These are phyloP conservation scores for Syncephalastrum racemosum DNA, from an alignment of 371 early-diverging fungal genomes.

Conservation along the genomic window DNA sequence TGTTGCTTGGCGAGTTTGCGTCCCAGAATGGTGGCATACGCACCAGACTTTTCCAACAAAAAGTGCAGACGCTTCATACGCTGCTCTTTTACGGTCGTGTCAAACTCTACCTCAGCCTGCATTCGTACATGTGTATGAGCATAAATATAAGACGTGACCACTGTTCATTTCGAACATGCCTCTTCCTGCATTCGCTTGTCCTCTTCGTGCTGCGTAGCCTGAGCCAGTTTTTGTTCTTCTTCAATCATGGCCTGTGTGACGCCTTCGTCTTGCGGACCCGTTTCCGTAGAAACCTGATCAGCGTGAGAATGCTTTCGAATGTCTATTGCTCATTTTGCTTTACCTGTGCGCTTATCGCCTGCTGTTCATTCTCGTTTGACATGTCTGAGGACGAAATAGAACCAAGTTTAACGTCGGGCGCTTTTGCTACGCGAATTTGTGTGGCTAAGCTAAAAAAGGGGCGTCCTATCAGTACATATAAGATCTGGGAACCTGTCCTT, in stretches of 20 bases:
- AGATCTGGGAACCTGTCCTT: too few species aligned
- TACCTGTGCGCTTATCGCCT: too few species aligned
- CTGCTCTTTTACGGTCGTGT: constrained; percentile 61
- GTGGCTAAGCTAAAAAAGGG: too few species aligned
- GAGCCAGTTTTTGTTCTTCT: constrained; percentile 52
- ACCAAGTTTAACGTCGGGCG: too few species aligned
- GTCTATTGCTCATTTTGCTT: too few species aligned
- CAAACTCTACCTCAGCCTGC: constrained; percentile 61
- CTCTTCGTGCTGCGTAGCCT: constrained; percentile 42
- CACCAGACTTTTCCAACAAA: constrained; percentile 79
- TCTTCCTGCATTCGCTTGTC: constrained; percentile 50
- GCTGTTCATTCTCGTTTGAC: too few species aligned
- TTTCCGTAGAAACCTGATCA: too few species aligned
- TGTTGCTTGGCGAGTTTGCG: constrained; percentile 77
- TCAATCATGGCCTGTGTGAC: constrained; percentile 49
- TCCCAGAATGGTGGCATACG: constrained; percentile 81
- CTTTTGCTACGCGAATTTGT: too few species aligned
- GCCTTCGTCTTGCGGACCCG: constrained; percentile 6
- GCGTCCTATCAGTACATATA: too few species aligned
- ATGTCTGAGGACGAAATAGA: too few species aligned
- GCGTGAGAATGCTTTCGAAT: too few species aligned
- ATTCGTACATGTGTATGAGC: background rate
- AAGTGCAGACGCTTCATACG: constrained; percentile 77
- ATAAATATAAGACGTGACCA: constrained; percentile 2
- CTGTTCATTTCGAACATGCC: constrained; percentile 22